Percentiles rank a stretch among this genome's conserved stretches.
These are phyloP conservation scores for Brassica napus DNA, from an alignment of 345 rosid species.

Conservation along the genomic window Da-Ae NC_063442.1:41511501-41512000, in stretches of 20 bases:
- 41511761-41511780: constrained; percentile 7
- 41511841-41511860: not conserved
- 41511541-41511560: constrained; percentile 57
- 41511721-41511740: constrained; percentile 6
- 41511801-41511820: not conserved
- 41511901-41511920: not conserved
- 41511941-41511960: not conserved
- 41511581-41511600: constrained; percentile 68
- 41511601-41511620: constrained; percentile 67
- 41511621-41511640: constrained; percentile 66
- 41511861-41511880: not conserved
- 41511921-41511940: too few species aligned
- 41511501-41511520: constrained; percentile 52
- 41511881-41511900: too few species aligned
- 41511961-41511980: not conserved
- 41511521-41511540: constrained; percentile 68
- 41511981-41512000: not conserved
- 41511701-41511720: not conserved
- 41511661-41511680: constrained; percentile 51
- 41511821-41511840: not conserved
- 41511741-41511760: constrained; percentile 5
- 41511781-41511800: not conserved
- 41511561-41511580: constrained; percentile 78
- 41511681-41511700: not conserved
- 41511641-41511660: constrained; percentile 36